phyloP scores from a whole-genome alignment of 306 rosid genomes.

The Citrullus colocynthis region DNA sequence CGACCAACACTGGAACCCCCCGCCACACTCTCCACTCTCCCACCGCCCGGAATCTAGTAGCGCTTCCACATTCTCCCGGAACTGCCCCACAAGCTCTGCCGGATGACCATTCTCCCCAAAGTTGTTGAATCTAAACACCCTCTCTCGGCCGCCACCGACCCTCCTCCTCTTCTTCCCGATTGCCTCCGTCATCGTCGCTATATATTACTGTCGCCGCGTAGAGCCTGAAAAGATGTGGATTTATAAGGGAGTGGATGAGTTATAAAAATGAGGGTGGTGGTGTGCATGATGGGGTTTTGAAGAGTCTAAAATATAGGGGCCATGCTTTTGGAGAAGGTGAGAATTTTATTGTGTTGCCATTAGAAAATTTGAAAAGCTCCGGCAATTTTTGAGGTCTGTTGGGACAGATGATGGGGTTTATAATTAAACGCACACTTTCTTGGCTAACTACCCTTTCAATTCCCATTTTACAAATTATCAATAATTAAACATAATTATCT shows the following conservation, averaged over 20 bases:
- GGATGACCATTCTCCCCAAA: slow-evolving; percentile 73
- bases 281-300: slow-evolving; percentile 38
- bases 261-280: background rate
- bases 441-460: slow-evolving; percentile 42
- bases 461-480: background rate
- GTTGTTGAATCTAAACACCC: slow-evolving; percentile 61
- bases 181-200: background rate
- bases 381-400: slow-evolving; percentile 38
- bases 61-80: slow-evolving; percentile 54
- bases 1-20: slow-evolving; percentile 54
- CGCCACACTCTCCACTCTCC: slow-evolving; percentile 30
- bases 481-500: too few relatives aligned
- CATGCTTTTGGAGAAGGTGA: slow-evolving; percentile 32
- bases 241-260: background rate
- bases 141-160: slow-evolving; percentile 68
- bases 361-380: slow-evolving; percentile 23
- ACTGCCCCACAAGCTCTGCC: slow-evolving; percentile 34
- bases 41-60: slow-evolving; percentile 56
- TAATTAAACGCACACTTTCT: slow-evolving; percentile 32
- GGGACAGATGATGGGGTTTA: slow-evolving; percentile 15
- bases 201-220: too few relatives aligned
- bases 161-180: slow-evolving; percentile 55
- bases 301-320: slow-evolving; percentile 38
- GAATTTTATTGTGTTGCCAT: background rate
- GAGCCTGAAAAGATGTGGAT: background rate